These are phyloP conservation scores for Gracilaria domingensis DNA, from an alignment of 23 red algal genomes.

Conservation along the genomic window DNA sequence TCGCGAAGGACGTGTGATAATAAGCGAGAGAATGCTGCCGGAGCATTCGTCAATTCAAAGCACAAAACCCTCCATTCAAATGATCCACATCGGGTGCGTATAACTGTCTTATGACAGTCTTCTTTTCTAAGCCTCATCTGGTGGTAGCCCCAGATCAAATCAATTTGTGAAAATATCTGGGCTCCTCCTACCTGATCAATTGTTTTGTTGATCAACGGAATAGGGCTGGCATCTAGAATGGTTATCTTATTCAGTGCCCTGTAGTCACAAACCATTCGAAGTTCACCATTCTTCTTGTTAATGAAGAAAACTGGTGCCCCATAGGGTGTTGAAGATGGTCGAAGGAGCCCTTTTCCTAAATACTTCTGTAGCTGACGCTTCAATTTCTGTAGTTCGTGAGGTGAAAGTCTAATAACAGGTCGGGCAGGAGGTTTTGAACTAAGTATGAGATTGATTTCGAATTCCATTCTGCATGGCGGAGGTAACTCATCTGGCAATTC, in stretches of 20 bases:
- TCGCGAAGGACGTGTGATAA: conserved; percentile 26
- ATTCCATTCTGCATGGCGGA: conserved; percentile 4
- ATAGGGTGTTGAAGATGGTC: conserved; percentile 16
- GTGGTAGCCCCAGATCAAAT: conserved; percentile 41
- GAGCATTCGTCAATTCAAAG: conserved; percentile 37
- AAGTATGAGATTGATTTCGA: conserved; percentile 2
- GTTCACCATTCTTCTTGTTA: conserved; percentile 29
- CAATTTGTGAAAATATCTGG: conserved; percentile 49
- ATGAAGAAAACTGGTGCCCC: conserved; percentile 52
- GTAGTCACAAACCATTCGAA: conserved; percentile 39
- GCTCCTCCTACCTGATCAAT: conserved; percentile 44
- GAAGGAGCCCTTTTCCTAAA: conserved; percentile 23
- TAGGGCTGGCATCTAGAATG: conserved; percentile 46
- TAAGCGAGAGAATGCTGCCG: conserved; percentile 20
- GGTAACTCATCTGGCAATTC: conserved; percentile 10
- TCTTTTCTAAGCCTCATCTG: conserved; percentile 48
- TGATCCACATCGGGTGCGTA: conserved; percentile 28
- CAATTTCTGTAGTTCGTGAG: conserved; percentile 23
- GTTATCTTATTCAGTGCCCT: conserved; percentile 17
- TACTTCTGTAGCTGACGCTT: conserved; percentile 27
- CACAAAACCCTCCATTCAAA: conserved; percentile 40
- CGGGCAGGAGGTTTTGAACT: neutral
- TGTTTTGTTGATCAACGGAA: conserved; percentile 46
- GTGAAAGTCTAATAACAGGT: conserved; percentile 1
- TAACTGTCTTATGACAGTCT: conserved; percentile 41